Evolutionary conservation across 768 basidiomycete species (phyloP), one percentile per base, ranked within the genome.

Genomic region (Tephrocybe rancida): DNA sequence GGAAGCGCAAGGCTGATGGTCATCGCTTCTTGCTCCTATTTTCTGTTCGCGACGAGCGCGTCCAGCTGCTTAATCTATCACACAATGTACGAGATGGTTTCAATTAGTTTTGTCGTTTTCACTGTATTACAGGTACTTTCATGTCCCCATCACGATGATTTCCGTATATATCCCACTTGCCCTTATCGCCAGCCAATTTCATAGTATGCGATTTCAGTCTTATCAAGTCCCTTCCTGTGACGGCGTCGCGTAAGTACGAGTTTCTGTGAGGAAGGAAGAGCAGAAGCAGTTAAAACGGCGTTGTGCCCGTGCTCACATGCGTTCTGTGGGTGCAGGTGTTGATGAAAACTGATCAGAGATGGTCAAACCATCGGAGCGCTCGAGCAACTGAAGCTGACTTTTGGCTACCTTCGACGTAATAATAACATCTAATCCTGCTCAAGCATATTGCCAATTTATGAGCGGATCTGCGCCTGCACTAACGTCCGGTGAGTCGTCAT

Each of bases 161-260:
- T 14, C n/a, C 16, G 37, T 38, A 38, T 11, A 38, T 29, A 44
- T 42, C 46, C 39, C 34, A 45, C 37, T 39, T 50, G 38, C 38
- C 44, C n/a, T 24, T 55, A 66, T 29, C 68, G 61, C 92, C 90
- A 93, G 19, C 84, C 84, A 54, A 94, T 90, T 48, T 70, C 74
- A 69, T 87, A 92, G 65, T 88, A 82, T 13, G 77, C 73, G 60
- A 93, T 93, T 61, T 82, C 81, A 27, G 89, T 81, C 54, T 86
- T 78, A 50, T 83, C 73, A 25, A 67, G 69, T 26, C 62, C 59
- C 54, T 61, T 30, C 69, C 74, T 50, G 57, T 61, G 34, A 72
- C 74, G 45, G 76, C 76, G 56, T 84, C 81, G 66, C 87, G 86
- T 39, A 76, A 53, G 41, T 32, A 90, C 74, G 1, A 64, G 68